Evolutionary conservation across 169 alveolate genomes (phyloP), one percentile per base, ranked within the genome.

Genomic region (Toxoplasma gondii): DNA sequence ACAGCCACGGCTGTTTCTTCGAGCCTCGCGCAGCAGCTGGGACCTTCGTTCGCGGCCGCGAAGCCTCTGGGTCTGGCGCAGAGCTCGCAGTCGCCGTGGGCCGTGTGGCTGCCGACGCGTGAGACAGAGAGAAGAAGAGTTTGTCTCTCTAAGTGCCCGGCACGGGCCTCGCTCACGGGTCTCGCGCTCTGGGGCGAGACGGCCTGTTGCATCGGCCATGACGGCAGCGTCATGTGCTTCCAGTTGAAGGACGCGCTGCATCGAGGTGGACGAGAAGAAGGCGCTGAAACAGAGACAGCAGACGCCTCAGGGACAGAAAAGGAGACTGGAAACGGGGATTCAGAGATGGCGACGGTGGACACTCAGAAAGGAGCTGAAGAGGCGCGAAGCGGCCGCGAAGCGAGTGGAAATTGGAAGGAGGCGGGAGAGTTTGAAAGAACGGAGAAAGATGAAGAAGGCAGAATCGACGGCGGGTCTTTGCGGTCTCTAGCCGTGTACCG

Each of bases 241-340:
- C 90, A 41, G 53, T 38, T 82, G 90, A 27, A 31, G 12, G 90
- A 82, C 54, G 90, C 90, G 53, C 41, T 82, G 19, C 19, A 12
- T n/a, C 43, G 43, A 16, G 84, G 58, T 4, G 58, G 22, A 12
- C 58, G 41, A 34, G 70, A 22, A 80, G 88, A 19, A 74, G 41
- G 41, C 16, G 84, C 84, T 22, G 39, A 19, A 74, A n/a, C 84
- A 74, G 39, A 19, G 31, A 34, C 84, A 74, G 39, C 84, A 74
- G 84, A 19, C 16, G 39, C 84, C 16, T 10, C 92, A 87, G 69
- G 86, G 41, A 41, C 93, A 67, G 93, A 83, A 88, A 69, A 83
- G 24, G 24, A 58, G 70, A 16, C 16, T 24, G 24, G 70, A 16
- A 58, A 24, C 70, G 24, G 70, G n/a, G n/a, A n/a, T n/a, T 58